phyloP scores from a whole-genome alignment of 805 yeast species.

The Kuraishia borneana region DNA sequence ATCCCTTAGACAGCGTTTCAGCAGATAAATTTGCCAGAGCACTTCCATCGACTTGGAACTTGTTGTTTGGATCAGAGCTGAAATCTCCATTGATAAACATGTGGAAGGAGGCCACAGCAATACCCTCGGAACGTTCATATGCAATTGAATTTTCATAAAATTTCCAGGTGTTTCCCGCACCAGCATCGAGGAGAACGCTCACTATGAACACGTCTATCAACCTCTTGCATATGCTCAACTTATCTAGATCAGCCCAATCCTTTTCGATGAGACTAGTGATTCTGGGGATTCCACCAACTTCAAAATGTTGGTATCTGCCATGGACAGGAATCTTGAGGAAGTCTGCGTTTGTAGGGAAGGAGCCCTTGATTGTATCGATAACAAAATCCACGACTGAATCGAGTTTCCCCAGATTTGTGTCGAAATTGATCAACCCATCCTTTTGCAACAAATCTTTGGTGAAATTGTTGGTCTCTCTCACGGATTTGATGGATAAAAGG shows the following conservation, averaged over 20 bases:
- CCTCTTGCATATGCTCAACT: constrained; percentile 28
- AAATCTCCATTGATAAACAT: constrained; percentile 40
- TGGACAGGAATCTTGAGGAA: constrained; percentile 46
- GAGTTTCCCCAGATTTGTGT: constrained; percentile 31
- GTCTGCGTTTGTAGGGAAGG: constrained; percentile 28
- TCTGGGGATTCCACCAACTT: constrained; percentile 35
- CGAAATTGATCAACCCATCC: constrained; percentile 28
- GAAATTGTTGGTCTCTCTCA: constrained; percentile 37
- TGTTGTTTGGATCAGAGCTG: constrained; percentile 19
- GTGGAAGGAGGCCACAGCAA: constrained; percentile 49
- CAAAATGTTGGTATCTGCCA: constrained; percentile 59
- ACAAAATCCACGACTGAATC: constrained; percentile 34
- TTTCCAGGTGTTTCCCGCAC: constrained; percentile 53
- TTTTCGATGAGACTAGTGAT: constrained; percentile 27
- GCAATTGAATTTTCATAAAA: constrained; percentile 28
- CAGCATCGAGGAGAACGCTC: constrained; percentile 56
- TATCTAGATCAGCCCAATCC: constrained; percentile 28
- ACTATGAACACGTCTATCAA: constrained; percentile 47
- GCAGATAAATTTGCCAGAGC: constrained; percentile 24
- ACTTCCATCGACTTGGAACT: constrained; percentile 31
- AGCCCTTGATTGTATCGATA: constrained; percentile 28
- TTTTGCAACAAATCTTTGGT: constrained; percentile 28
- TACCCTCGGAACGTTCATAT: constrained; percentile 45
- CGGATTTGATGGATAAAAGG: constrained; percentile 40
- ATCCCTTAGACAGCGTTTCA: constrained; percentile 24